A percentile compares a stretch with the other conserved stretches of the same genome.
Conservation (phyloP, 2,329 filamentous ascomycete species). For the Fusarium napiforme region DNA sequence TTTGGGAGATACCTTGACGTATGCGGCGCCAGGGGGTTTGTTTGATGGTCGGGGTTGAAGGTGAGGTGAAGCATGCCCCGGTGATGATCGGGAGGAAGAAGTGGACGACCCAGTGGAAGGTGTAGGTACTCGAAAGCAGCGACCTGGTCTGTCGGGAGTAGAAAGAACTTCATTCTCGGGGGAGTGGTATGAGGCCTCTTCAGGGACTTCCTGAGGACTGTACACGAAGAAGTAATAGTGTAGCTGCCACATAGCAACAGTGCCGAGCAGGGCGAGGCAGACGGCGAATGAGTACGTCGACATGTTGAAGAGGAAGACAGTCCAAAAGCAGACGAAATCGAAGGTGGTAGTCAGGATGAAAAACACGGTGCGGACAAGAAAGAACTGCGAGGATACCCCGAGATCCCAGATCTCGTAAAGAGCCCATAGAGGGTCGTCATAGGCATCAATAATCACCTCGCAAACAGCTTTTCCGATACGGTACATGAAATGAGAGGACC, state of each 20-base stretch:
- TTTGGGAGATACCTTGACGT: conserved; percentile 27
- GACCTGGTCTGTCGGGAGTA: background rate
- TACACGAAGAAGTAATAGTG: conserved; percentile 10
- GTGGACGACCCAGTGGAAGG: conserved; percentile 6
- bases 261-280: background rate
- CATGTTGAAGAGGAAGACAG: background rate
- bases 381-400: background rate
- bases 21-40: conserved; percentile 24
- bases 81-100: background rate
- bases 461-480: background rate
- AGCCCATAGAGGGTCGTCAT: background rate
- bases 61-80: background rate
- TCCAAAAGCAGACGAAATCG: background rate
- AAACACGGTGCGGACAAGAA: background rate
- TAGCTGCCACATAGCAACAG: conserved; percentile 12
- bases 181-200: background rate
- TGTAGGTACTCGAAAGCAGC: background rate
- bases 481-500: conserved; percentile 12
- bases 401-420: background rate
- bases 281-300: conserved; percentile 5
- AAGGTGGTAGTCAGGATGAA: background rate
- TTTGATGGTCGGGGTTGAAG: background rate
- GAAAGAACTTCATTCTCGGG: background rate
- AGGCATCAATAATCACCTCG: background rate
- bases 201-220: background rate